phyloP scores from a whole-genome alignment of 176 grass and related monocot genomes.

The Oryza brachyantha region DNA sequence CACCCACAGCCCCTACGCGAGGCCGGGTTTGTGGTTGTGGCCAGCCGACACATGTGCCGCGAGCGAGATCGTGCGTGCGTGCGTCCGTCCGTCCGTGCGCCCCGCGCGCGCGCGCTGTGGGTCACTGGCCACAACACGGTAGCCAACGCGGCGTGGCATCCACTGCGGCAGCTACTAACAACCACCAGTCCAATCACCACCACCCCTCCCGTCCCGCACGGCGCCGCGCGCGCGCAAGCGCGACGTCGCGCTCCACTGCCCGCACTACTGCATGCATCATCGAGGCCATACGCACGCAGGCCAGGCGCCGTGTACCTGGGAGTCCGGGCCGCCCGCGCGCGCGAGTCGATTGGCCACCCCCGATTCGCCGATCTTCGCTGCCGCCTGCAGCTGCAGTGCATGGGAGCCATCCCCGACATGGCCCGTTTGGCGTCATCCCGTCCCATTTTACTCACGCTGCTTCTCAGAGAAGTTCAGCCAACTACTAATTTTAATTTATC shows the following conservation, averaged over 20 bases:
- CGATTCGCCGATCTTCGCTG: not conserved
- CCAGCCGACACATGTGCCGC: constrained; percentile 15
- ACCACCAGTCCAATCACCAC: not conserved
- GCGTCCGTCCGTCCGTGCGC: too few species aligned
- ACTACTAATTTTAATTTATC: too few species aligned
- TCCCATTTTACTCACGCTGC: not conserved
- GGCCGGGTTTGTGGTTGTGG: too few species aligned
- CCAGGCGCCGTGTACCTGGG: not conserved
- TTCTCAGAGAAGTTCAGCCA: too few species aligned
- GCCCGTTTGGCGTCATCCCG: not conserved
- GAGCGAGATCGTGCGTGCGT: not conserved
- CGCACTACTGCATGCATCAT: too few species aligned
- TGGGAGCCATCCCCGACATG: not conserved
- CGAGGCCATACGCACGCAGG: too few species aligned
- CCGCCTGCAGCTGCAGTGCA: not conserved
- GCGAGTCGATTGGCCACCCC: not conserved
- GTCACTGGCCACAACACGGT: not conserved
- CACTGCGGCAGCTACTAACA: not conserved
- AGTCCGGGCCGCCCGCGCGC: not conserved
- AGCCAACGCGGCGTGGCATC: not conserved
- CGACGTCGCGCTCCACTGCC: too few species aligned
- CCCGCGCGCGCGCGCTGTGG: too few species aligned
- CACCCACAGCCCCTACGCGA: too few species aligned
- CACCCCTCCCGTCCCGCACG: too few species aligned
- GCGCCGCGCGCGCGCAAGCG: too few species aligned